Evolutionary conservation across 2,329 filamentous ascomycete genomes (phyloP).

Genomic region (Madurella fahalii): DNA sequence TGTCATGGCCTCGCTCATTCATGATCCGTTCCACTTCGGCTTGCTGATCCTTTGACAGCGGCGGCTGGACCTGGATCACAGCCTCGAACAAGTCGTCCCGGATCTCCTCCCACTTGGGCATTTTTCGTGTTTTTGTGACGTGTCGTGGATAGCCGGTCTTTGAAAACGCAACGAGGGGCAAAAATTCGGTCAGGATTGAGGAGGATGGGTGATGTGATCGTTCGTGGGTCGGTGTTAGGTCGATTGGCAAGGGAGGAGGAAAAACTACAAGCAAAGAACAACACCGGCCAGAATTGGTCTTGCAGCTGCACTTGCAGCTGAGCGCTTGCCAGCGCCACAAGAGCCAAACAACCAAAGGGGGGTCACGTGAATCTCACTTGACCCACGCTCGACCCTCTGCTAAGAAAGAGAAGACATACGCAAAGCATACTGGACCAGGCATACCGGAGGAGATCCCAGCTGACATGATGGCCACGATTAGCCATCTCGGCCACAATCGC

Average conservation of each 20-base stretch:
- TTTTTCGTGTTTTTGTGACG: conserved; percentile 13
- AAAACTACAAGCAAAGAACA: background rate
- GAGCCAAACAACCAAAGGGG: no score
- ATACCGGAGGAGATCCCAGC: conserved; percentile 25
- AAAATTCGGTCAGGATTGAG: background rate
- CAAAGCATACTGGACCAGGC: background rate
- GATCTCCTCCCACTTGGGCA: conserved; percentile 32
- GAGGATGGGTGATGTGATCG: background rate
- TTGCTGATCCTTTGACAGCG: conserved; percentile 27
- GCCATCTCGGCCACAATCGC: conserved; percentile 25
- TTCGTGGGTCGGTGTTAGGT: background rate
- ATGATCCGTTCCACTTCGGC: conserved; percentile 23
- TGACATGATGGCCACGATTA: conserved; percentile 22
- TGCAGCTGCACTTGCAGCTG: background rate
- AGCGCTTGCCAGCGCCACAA: background rate
- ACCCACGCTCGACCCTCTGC: no score
- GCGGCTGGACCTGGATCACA: conserved; percentile 20
- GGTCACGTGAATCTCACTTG: no score
- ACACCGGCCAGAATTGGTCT: background rate
- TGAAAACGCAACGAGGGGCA: background rate
- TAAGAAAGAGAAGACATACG: no score
- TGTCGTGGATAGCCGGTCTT: background rate
- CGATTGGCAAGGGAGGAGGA: background rate
- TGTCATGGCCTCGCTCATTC: conserved; percentile 23
- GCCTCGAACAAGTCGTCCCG: conserved; percentile 29